Evolutionary conservation across 2,329 filamentous ascomycete genomes (phyloP), one percentile per base, ranked within the genome.

Genomic region (Eutypa lata): DNA sequence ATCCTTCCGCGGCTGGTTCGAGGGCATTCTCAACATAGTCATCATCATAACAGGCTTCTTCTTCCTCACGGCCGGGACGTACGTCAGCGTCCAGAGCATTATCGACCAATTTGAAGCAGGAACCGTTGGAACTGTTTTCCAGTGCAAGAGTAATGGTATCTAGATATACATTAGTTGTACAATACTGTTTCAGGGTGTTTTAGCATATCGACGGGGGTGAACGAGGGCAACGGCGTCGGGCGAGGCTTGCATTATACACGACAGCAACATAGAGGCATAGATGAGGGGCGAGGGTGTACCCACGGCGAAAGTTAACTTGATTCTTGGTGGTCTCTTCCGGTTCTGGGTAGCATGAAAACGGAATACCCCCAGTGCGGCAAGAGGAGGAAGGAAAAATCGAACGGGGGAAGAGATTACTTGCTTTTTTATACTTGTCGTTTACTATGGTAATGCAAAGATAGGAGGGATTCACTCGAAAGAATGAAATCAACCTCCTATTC

Each of bases 61-160:
- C 60, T 95, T 96, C 75, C 72, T 97, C 47, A 86, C 80, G 0
- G 89, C 80, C 1, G 92, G 92, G 37, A 97, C 91, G 3, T 96
- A 96, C 65, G 84, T 82, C 35, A 87, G 82, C 54, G 85, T 91
- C 0, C 81, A 90, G 69, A 84, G 83, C 52, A 92, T 92, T 53
- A 80, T 94, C 22, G 77, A 90, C 53, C 85, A 86, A 19, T 96
- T 93, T 65, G 67, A 79, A 31, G 71, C 77, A 1, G 82, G 83
- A 3, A 73, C 73, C 1, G 88, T 95, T 24, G 81, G 86, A 1
- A 82, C 84, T 1, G 82, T 90, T 1, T 96, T 96, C 66, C 84
- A 84, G 1, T 96, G 91, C 66, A 78, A 77, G 14, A 81, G 74
- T 58, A 90, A 91, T 60, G 88, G 83, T 1, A 71, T 88, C 50